phyloP scores from a whole-genome alignment of 345 rosid species.

The Boechera retrofracta region DNA sequence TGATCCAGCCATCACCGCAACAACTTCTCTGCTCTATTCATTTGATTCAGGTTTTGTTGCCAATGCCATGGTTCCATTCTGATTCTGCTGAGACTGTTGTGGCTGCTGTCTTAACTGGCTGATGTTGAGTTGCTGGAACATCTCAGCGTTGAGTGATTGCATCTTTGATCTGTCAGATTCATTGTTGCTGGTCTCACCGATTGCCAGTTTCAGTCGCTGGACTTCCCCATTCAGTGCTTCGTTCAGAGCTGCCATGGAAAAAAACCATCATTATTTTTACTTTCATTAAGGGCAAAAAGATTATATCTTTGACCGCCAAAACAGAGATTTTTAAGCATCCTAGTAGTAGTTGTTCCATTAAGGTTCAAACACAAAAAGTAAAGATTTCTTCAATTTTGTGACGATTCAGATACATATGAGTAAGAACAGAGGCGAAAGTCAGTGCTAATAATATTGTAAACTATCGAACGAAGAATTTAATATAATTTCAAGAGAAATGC shows the following conservation, averaged over 20 bases:
- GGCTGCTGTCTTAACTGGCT: constrained; percentile 40
- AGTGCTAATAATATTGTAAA: neutral
- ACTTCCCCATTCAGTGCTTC: constrained; percentile 60
- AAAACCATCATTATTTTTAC: neutral
- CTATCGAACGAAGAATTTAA: neutral
- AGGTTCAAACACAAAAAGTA: neutral
- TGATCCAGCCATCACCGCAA: constrained; percentile 27
- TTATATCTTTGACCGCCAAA: neutral
- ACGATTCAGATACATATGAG: neutral
- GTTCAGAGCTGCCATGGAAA: constrained; percentile 53
- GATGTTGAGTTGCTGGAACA: constrained; percentile 49
- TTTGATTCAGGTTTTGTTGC: constrained; percentile 59
- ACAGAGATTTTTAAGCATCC: neutral
- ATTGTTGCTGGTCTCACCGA: constrained; percentile 44
- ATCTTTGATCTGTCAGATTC: constrained; percentile 45
- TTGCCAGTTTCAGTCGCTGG: constrained; percentile 51
- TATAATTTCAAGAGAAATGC: constrained; percentile 1
- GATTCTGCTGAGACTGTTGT: constrained; percentile 49
- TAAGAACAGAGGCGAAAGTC: neutral
- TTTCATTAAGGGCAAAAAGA: neutral
- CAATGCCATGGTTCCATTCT: constrained; percentile 50
- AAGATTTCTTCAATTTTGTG: neutral
- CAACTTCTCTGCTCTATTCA: constrained; percentile 50
- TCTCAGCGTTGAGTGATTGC: constrained; percentile 43
- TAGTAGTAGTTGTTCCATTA: neutral